These are phyloP conservation scores for Oxyria digyna DNA, from an alignment of 148 eudicot species.

Conservation along the genomic window DNA sequence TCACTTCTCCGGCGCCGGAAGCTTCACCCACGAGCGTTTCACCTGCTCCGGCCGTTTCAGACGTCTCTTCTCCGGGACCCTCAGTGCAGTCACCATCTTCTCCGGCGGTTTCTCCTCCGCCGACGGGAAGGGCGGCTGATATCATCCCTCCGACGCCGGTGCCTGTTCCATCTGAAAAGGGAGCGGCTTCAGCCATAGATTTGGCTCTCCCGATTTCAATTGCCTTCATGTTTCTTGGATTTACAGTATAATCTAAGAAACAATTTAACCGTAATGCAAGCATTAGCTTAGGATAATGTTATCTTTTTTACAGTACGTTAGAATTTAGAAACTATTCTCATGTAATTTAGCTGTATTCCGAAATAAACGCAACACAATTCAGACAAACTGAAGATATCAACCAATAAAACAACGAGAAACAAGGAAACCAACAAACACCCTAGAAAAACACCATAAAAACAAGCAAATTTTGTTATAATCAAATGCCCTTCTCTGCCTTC, in stretches of 20 bases:
- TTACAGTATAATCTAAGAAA: not conserved
- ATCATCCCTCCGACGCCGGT: not conserved
- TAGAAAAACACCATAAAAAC: constrained; percentile 1
- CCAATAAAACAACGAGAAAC: not conserved
- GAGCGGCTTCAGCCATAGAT: not conserved
- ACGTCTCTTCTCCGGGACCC: not conserved
- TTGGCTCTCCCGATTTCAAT: not conserved
- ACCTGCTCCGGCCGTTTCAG: not conserved
- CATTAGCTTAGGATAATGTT: not conserved
- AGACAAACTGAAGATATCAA: not conserved
- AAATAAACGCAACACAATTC: not conserved
- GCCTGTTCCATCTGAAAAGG: not conserved
- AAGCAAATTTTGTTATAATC: not conserved
- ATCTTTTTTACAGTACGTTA: too few species aligned
- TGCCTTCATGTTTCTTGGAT: not conserved
- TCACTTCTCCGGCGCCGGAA: not conserved
- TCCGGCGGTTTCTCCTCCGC: not conserved
- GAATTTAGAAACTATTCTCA: not conserved
- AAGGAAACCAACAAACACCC: not conserved
- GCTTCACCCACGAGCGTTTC: not conserved
- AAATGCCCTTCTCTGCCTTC: not conserved
- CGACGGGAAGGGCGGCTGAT: not conserved
- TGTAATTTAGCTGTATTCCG: not conserved
- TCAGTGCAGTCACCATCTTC: not conserved
- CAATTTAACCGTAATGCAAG: not conserved